Base-by-base conservation (phyloP, 768 basidiomycete genomes). In the Calvatia gigantea region DNA sequence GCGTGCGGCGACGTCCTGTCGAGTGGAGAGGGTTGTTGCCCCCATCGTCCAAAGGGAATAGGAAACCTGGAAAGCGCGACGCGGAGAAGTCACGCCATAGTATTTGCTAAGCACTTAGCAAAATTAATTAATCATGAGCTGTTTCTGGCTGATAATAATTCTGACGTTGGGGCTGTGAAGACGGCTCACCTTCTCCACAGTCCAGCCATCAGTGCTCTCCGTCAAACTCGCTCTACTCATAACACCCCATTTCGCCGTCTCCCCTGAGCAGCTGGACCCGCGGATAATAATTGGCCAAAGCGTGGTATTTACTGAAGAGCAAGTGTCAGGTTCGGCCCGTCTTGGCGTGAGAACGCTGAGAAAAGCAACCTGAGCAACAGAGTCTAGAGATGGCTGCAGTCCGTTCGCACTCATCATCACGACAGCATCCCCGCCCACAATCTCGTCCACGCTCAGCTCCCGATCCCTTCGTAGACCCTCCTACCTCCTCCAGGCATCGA, bases 1-100 rank as follows among this genome's bases (percentile, higher is more conserved):
- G 63, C 83, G 83, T 4, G 72, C 67, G 8, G 86, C 87, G 61
- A 95, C 75, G 43, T 82, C 74, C 27, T 82, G 78, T 21, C 75
- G 66, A 32, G 69, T 54, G 69, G 70, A 75, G 51, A 65, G 51
- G 25, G 58, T 58, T 45, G 66, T 62, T 17, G 66, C 57, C 50
- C 66, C 59, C 70, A 70, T 72, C 29, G 28, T 23, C 19, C 25
- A 27, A 19, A 43, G 32, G 56, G 50, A 45, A 52, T 42, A 51
- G 17, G n/a, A 53, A 44, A n/a, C n/a, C n/a, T n/a, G 47, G 33
- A 19, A 48, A 50, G 54, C 41, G 47, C 38, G 46, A 31, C 46
- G 31, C 4, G 46, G 23, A 48, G 44, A 51, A n/a, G 52, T 54
- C 52, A 54, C 43, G 52, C 44, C 52, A 54, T 37, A n/a, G 25